phyloP scores from a whole-genome alignment of 257 asterid species.

The Coffea canephora region DNA sequence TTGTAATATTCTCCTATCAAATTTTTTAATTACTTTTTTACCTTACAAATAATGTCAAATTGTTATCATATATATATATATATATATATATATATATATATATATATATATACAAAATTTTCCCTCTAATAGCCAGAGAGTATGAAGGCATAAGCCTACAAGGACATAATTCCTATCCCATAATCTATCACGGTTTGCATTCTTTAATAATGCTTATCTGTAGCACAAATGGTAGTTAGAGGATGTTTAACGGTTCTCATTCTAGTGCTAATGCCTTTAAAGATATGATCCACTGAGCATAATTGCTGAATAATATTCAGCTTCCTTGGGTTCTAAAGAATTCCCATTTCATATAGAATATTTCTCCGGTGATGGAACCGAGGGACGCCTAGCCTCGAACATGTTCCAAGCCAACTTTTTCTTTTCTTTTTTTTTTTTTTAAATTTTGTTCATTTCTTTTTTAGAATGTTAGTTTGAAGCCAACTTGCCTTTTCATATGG shows the following conservation, averaged over 20 bases:
- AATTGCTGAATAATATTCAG: neutral
- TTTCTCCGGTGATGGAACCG: neutral
- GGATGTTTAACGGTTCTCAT: neutral
- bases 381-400: neutral
- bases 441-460: too few species aligned
- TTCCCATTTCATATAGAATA: neutral
- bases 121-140: neutral
- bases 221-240: neutral
- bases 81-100: too few species aligned
- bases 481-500: neutral
- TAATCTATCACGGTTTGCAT: neutral
- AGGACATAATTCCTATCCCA: neutral
- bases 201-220: neutral
- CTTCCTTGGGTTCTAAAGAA: neutral
- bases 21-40: too few species aligned
- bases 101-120: too few species aligned
- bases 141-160: neutral
- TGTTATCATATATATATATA: too few species aligned
- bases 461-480: neutral
- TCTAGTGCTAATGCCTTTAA: neutral
- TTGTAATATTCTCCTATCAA: too few species aligned
- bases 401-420: too few species aligned
- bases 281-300: neutral
- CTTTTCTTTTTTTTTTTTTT: too few species aligned
- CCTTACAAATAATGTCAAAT: too few species aligned